Conservation (phyloP, 306 rosid genomes). For the Citrullus amarus region DNA sequence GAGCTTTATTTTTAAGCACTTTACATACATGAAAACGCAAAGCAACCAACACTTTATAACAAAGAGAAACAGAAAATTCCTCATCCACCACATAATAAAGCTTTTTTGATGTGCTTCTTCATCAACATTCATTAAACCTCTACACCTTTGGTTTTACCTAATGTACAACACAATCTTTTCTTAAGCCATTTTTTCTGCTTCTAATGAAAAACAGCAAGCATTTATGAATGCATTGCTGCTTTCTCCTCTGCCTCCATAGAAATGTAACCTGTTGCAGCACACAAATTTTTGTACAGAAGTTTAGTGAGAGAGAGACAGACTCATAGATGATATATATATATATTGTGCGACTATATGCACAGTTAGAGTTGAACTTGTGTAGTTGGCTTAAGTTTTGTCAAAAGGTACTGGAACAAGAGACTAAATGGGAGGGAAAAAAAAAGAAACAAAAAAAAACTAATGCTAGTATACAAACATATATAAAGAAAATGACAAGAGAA, state of each 20-base stretch:
- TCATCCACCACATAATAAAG: background rate
- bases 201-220: background rate
- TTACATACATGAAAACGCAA: conserved; percentile 2
- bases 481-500: background rate
- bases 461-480: background rate
- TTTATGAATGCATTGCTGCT: background rate
- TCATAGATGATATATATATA: background rate
- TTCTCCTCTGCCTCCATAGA: background rate
- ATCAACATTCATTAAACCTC: background rate
- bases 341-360: background rate
- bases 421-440: background rate
- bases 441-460: background rate
- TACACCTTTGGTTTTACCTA: background rate
- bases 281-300: background rate
- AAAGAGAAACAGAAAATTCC: background rate
- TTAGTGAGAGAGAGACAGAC: background rate
- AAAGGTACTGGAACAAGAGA: background rate
- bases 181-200: background rate
- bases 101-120: background rate
- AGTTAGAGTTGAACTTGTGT: background rate
- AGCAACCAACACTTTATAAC: background rate
- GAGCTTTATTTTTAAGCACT: background rate
- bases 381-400: no score
- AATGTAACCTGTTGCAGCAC: background rate
- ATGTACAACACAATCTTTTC: background rate